Base-by-base conservation (phyloP, 768 basidiomycete genomes). In the Pisolithus sp. region DNA sequence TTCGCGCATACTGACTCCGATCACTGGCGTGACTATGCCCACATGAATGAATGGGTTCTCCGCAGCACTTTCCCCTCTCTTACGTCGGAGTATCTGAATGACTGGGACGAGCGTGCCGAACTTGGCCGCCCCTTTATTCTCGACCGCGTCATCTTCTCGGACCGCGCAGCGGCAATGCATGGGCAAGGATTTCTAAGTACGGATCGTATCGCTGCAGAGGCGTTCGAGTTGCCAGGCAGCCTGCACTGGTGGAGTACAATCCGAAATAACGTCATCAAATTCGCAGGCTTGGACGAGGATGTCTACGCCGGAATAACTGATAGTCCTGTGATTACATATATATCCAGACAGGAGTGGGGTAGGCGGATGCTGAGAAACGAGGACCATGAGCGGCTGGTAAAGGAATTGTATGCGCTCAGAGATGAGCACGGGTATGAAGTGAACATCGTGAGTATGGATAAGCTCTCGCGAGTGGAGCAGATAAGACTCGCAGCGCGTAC, bases 1-100 rank as follows among this genome's bases (percentile, higher is more conserved):
- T 93, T 96, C 69, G 75, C 82, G 42, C 85, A 85, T 53, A 68
- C 86, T 12, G 82, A 86, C 57, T 80, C 82, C 10, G 77, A 74
- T 47, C 83, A 89, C 59, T 96, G 93, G 93, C 81, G 90, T 18
- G 93, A 96, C 68, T 93, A 93, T 56, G 83, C 93, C 6, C 71
- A 76, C 34, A 93, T 96, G 92, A 95, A 95, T 67, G 81, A 93
- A 71, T 90, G 81, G 77, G 80, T 93, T 44, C 73, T 90, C 23
- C 84, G 86, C 45, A 79, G 82, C 28, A 77, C 82, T 52, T 92
- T 95, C 66, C 93, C 93, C 2, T 87, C 85, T 3, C 73, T 82
- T 49, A 78, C 81, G 1, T 81, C 88, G 71, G 92, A 94, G 66
- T 94, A 86, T 67, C 71, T 75, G 43, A 78, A 82, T 56, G 93